Evolutionary conservation across 352 stramenopile species (phyloP).

Genomic region (Phytophthora tentaculata): DNA sequence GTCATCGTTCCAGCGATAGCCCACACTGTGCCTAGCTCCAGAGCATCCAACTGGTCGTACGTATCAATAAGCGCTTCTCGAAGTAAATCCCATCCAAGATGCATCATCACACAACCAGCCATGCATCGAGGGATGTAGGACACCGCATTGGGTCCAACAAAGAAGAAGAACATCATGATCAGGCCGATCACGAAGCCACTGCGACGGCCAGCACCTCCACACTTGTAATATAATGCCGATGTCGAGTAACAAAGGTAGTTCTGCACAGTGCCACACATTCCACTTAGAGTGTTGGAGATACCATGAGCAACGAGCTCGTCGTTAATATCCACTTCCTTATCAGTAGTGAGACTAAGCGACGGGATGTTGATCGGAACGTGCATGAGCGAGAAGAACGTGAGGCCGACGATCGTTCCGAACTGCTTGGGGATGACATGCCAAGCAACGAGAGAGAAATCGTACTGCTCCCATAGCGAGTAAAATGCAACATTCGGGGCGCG

Average conservation of each 20-base stretch:
- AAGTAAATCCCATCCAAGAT: slow-evolving; percentile 91
- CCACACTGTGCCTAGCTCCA: slow-evolving; percentile 93
- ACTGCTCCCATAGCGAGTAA: slow-evolving; percentile 80
- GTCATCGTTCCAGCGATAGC: slow-evolving; percentile 92
- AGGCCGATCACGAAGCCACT: slow-evolving; percentile 69
- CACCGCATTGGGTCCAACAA: slow-evolving; percentile 85
- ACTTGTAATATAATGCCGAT: slow-evolving; percentile 90
- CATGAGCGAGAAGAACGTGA: slow-evolving; percentile 94
- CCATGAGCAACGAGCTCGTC: slow-evolving; percentile 93
- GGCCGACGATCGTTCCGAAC: slow-evolving; percentile 78
- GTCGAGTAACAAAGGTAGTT: slow-evolving; percentile 93
- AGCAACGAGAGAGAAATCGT: slow-evolving; percentile 64
- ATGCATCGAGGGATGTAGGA: slow-evolving; percentile 92
- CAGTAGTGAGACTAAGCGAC: slow-evolving; percentile 82
- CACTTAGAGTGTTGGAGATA: slow-evolving; percentile 90
- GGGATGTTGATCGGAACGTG: slow-evolving; percentile 97
- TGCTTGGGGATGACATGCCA: slow-evolving; percentile 83
- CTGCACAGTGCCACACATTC: slow-evolving; percentile 86
- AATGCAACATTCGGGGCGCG: slow-evolving; percentile 70
- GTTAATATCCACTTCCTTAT: slow-evolving; percentile 93
- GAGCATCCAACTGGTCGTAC: slow-evolving; percentile 84
- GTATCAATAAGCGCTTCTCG: slow-evolving; percentile 92
- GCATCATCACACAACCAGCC: slow-evolving; percentile 92
- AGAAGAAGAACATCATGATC: slow-evolving; percentile 88
- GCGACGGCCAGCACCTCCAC: slow-evolving; percentile 73